Percentiles rank a stretch among this genome's conserved stretches.
Evolutionary conservation across 306 rosid genomes (phyloP).

Genomic region (Rosa multiflora): DNA sequence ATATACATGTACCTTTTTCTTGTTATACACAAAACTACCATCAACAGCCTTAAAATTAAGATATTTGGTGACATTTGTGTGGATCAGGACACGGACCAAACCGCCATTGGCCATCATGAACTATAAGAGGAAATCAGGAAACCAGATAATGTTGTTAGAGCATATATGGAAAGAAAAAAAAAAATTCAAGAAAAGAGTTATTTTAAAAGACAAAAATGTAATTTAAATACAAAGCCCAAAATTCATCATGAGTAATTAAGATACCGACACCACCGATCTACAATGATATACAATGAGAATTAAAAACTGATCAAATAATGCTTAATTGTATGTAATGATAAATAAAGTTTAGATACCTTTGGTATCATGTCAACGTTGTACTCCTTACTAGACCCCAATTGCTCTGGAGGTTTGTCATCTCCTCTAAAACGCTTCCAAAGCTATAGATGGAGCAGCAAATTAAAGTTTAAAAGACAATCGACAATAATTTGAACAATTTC

Average conservation of each 20-base stretch:
- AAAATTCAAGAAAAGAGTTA: too few species aligned
- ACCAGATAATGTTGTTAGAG: too few species aligned
- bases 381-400: slow-evolving; percentile 61
- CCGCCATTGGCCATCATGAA: slow-evolving; percentile 87
- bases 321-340: too few species aligned
- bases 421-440: slow-evolving; percentile 68
- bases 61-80: slow-evolving; percentile 76
- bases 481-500: too few species aligned
- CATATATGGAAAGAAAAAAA: too few species aligned
- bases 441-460: slow-evolving; percentile 18
- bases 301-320: too few species aligned
- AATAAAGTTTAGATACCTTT: slow-evolving; percentile 13
- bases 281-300: too few species aligned
- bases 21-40: slow-evolving; percentile 70
- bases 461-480: too few species aligned
- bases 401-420: slow-evolving; percentile 46
- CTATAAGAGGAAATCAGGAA: slow-evolving; percentile 7
- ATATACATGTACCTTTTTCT: slow-evolving; percentile 47
- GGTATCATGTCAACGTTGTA: slow-evolving; percentile 84
- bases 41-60: slow-evolving; percentile 72
- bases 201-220: too few species aligned
- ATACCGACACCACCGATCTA: too few species aligned
- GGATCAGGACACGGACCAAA: slow-evolving; percentile 71
- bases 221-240: too few species aligned
- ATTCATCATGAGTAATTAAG: too few species aligned